Evolutionary conservation across 2,329 filamentous ascomycete genomes (phyloP), one percentile per base, ranked within the genome.

Genomic region (Phialophora macrospora): DNA sequence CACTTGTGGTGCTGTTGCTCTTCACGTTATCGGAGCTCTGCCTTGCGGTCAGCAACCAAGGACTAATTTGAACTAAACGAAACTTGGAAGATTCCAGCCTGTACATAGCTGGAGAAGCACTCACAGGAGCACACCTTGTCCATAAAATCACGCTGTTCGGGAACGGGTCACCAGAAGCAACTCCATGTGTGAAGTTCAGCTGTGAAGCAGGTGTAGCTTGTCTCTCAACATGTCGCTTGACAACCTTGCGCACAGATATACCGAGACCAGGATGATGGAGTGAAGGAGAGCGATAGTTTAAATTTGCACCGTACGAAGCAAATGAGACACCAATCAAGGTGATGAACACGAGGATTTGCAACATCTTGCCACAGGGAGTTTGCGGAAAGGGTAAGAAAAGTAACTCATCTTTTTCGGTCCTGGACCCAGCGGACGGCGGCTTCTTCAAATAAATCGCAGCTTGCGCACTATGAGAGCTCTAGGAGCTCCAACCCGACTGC

Each of bases 281-380:
- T 0, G 88, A 91, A 5, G 89, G 88, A 71, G 85, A 88, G 57
- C 82, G 80, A 74, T 90, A 91, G 77, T 90, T 90, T 66, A 90
- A 74, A 73, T 90, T 90, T 46, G 75, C 75, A 52, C 68, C 66
- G 24, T 68, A 71, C 20, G 54, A 61, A 54, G 69, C 69, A 22
- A 69, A 32, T 14, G 65, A 51, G 57, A 52, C 59, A 51, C 51
- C 60, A 20, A 66, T 54, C 20, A 69, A 62, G 17, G 62, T 61
- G 56, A 48, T 49, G 34, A 68, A 59, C 22, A 60, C 60, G 20
- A 68, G 52, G 8, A 65, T 26, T 20, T 65, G 67, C 65, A 69
- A 59, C 67, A 68, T 69, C 38, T 68, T 60, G 59, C 46, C 2
- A 20, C 22, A 11, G 20, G 17, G 52, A 49, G 30, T 46, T 48